Percentiles rank a stretch among this genome's conserved stretches.
phyloP scores from a whole-genome alignment of 2,329 filamentous ascomycete species.

The Nemania abortiva region DNA sequence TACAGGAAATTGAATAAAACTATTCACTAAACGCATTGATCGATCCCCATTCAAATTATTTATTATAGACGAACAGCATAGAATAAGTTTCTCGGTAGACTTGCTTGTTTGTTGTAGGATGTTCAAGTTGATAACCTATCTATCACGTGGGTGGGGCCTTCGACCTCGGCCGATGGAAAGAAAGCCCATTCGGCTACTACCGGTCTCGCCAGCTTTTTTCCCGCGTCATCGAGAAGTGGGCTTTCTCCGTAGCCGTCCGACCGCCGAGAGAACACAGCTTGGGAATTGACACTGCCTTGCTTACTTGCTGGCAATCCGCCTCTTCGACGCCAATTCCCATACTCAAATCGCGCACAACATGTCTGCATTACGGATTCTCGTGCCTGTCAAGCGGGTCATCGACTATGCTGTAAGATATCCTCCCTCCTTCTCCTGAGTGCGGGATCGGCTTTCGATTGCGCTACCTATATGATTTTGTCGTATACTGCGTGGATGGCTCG shows the following conservation, averaged over 20 bases:
- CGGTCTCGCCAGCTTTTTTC: slow-evolving; percentile 49
- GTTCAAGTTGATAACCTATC: not conserved
- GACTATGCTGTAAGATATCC: slow-evolving; percentile 78
- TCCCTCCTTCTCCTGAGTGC: not conserved
- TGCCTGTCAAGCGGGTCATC: slow-evolving; percentile 86
- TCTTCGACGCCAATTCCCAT: slow-evolving; percentile 20
- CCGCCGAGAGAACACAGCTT: slow-evolving; percentile 8
- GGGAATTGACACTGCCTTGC: not conserved
- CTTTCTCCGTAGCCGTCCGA: slow-evolving; percentile 27
- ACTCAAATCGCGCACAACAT: slow-evolving; percentile 52
- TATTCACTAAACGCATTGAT: not conserved
- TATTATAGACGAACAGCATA: not conserved
- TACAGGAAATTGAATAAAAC: not conserved
- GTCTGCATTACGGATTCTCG: slow-evolving; percentile 79
- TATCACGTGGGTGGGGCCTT: slow-evolving; percentile 19
- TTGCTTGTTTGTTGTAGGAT: not conserved
- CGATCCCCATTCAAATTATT: not conserved
- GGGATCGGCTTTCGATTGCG: not conserved
- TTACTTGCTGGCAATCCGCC: slow-evolving; percentile 9
- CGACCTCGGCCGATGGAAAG: slow-evolving; percentile 35
- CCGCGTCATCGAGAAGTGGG: slow-evolving; percentile 47
- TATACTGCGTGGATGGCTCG: not conserved
- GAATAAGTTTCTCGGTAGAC: too few relatives aligned
- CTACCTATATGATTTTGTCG: not conserved
- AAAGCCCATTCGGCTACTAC: slow-evolving; percentile 45